phyloP scores from a whole-genome alignment of 2,329 filamentous ascomycete genomes.

The Aspergillus japonicus region DNA sequence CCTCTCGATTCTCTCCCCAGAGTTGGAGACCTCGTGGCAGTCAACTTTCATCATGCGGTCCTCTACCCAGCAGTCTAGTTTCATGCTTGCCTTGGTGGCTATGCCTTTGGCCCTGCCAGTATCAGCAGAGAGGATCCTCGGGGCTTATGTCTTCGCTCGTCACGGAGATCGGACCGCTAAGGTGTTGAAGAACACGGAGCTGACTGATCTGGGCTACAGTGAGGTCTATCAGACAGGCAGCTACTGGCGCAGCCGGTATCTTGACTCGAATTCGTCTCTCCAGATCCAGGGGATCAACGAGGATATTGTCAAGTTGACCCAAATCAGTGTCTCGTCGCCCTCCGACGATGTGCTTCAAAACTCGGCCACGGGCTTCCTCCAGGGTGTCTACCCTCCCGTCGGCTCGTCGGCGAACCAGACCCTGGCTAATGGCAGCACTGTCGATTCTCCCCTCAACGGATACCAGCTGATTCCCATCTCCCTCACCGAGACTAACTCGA shows the following conservation, averaged over 20 bases:
- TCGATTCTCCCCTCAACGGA: conserved; percentile 69
- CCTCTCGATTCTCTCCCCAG: neutral
- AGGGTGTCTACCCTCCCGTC: conserved; percentile 81
- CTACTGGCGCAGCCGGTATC: conserved; percentile 76
- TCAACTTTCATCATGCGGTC: conserved; percentile 25
- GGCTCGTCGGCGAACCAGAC: conserved; percentile 57
- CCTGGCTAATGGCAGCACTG: conserved; percentile 67
- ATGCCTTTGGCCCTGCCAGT: conserved; percentile 25
- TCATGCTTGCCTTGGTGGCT: conserved; percentile 29
- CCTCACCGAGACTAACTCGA: conserved; percentile 58
- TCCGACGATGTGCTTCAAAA: conserved; percentile 74
- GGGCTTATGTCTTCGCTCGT: conserved; percentile 82
- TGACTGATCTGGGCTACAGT: conserved; percentile 77
- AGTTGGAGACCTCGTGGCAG: neutral
- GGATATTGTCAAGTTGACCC: conserved; percentile 64
- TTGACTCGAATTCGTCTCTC: conserved; percentile 58
- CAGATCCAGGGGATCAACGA: conserved; percentile 66
- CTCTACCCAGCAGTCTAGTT: conserved; percentile 22
- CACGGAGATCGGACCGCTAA: conserved; percentile 89
- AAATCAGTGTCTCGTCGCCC: conserved; percentile 72
- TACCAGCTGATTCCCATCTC: conserved; percentile 82
- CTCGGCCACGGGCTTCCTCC: conserved; percentile 76
- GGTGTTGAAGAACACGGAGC: conserved; percentile 64
- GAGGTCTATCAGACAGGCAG: conserved; percentile 70
- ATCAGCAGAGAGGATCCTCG: conserved; percentile 67